These are phyloP conservation scores for Akebia trifoliata DNA, from an alignment of 164 flowering plant species.

Conservation along the genomic window DNA sequence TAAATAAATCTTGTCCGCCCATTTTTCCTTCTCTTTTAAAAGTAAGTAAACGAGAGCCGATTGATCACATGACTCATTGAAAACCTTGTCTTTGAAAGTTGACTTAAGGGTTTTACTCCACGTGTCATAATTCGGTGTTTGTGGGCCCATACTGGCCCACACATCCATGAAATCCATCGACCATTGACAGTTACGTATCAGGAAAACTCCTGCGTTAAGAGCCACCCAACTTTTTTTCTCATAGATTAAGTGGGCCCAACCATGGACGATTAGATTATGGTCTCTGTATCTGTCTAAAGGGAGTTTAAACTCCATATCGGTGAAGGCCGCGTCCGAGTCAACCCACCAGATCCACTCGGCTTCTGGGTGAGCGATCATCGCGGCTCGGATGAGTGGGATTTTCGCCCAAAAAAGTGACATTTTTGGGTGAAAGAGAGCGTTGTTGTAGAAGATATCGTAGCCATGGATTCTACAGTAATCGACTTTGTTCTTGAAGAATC, in stretches of 20 bases:
- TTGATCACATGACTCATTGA: constrained; percentile 83
- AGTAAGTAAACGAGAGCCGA: constrained; percentile 68
- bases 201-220: constrained; percentile 85
- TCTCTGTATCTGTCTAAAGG: constrained; percentile 58
- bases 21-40: constrained; percentile 40
- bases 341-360: constrained; percentile 99
- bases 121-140: constrained; percentile 41
- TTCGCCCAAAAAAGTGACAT: constrained; percentile 89
- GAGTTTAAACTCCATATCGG: constrained; percentile 90
- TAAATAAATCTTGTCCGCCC: constrained; percentile 60
- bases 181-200: constrained; percentile 96
- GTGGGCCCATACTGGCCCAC: constrained; percentile 92
- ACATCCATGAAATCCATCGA: constrained; percentile 80
- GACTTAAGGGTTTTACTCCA: constrained; percentile 56
- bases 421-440: constrained; percentile 43
- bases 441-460: constrained; percentile 46
- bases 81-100: constrained; percentile 51
- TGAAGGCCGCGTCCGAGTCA: constrained; percentile 89
- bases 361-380: constrained; percentile 97
- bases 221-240: constrained; percentile 68
- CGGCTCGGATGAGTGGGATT: constrained; percentile 63
- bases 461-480: constrained; percentile 49
- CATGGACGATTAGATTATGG: constrained; percentile 73
- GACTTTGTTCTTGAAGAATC: constrained; percentile 53
- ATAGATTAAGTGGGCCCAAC: constrained; percentile 55